These are phyloP conservation scores for Eucalyptus decipiens DNA, from an alignment of 345 rosid species.

Conservation along the genomic window DNA sequence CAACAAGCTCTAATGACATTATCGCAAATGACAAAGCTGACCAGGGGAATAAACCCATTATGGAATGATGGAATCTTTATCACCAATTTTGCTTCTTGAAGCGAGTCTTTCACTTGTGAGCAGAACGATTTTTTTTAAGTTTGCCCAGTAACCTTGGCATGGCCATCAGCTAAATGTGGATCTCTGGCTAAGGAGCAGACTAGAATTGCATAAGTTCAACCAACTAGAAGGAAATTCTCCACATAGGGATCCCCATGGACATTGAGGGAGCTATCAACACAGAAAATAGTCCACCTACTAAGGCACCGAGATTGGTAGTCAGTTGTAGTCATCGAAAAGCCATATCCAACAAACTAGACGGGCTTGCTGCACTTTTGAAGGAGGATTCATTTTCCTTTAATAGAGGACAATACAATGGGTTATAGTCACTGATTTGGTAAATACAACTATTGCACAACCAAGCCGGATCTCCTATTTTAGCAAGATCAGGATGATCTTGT, in stretches of 20 bases:
- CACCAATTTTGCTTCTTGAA: constrained; percentile 44
- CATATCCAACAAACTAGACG: no score
- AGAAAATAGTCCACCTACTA: constrained; percentile 63
- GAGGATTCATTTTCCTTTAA: no score
- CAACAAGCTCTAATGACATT: constrained; percentile 87
- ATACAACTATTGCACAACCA: no score
- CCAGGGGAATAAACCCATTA: constrained; percentile 81
- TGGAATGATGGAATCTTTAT: constrained; percentile 70
- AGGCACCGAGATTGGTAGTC: background rate
- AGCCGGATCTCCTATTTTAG: no score
- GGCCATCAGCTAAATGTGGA: constrained; percentile 38
- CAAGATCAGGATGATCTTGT: no score
- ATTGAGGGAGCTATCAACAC: constrained; percentile 57
- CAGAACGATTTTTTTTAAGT: constrained; percentile 17
- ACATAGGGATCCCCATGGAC: constrained; percentile 68
- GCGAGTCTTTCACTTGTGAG: constrained; percentile 46
- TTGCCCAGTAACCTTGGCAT: constrained; percentile 1
- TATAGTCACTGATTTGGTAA: no score
- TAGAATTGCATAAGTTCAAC: constrained; percentile 64
- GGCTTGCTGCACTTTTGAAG: no score
- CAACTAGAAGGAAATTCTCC: constrained; percentile 78
- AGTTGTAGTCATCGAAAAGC: no score
- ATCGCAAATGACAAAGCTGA: constrained; percentile 78
- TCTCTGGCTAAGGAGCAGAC: constrained; percentile 59
- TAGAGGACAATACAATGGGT: no score